These are phyloP conservation scores for Kurtzmaniella quercitrusa DNA, from an alignment of 1,139 yeast genomes.

Conservation along the genomic window DNA sequence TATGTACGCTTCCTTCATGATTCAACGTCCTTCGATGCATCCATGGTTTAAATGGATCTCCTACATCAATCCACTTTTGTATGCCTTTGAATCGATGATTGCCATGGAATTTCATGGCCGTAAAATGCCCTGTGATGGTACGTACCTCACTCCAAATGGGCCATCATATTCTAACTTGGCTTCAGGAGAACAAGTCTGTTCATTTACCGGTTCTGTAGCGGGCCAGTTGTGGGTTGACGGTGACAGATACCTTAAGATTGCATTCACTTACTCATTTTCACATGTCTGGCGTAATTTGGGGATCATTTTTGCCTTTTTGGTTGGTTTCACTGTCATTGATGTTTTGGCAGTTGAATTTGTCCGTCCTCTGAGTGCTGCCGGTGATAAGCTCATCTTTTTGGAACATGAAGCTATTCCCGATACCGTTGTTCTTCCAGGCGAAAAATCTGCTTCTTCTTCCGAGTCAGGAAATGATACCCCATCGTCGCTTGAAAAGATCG, in stretches of 20 bases:
- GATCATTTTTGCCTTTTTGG: conserved; percentile 50
- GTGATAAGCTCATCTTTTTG: conserved; percentile 54
- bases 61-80: conserved; percentile 52
- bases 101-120: conserved; percentile 55
- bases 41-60: conserved; percentile 67
- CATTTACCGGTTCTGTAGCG: conserved; percentile 44
- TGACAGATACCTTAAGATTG: conserved; percentile 40
- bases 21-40: conserved; percentile 56
- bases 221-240: conserved; percentile 46
- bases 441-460: conserved; percentile 12
- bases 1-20: conserved; percentile 52
- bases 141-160: conserved; percentile 46
- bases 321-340: conserved; percentile 43
- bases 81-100: conserved; percentile 54
- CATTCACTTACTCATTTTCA: conserved; percentile 34
- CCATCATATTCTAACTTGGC: conserved; percentile 40
- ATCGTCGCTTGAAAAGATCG: conserved; percentile 13
- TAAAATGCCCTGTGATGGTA: conserved; percentile 44
- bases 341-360: conserved; percentile 48
- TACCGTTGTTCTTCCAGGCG: conserved; percentile 17
- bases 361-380: conserved; percentile 51
- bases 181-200: conserved; percentile 43
- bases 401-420: conserved; percentile 46
- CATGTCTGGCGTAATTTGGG: conserved; percentile 72
- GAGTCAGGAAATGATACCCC: conserved; percentile 2